A percentile compares a stretch with the other conserved stretches of the same genome.
Evolutionary conservation across 129 eudicot genomes (phyloP).

Genomic region (Centaurea solstitialis): DNA sequence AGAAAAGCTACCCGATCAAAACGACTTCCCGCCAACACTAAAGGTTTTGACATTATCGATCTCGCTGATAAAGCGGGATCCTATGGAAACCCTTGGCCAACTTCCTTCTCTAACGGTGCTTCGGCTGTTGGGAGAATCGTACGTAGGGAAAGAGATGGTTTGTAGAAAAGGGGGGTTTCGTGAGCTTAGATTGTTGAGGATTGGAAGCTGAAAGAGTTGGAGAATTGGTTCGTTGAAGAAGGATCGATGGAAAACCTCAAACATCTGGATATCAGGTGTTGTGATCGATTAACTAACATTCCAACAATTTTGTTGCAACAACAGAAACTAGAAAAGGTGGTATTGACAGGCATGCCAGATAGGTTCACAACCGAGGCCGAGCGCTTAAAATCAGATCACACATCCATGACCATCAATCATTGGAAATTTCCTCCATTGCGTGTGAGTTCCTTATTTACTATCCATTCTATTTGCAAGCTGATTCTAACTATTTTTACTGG

Average conservation of each 20-base stretch:
- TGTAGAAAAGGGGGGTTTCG: constrained; percentile 33
- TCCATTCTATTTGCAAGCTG: too few relatives aligned
- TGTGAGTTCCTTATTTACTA: too few relatives aligned
- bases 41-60: constrained; percentile 58
- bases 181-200: constrained; percentile 39
- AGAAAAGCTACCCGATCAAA: constrained; percentile 21
- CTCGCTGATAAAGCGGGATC: constrained; percentile 41
- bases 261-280: constrained; percentile 48
- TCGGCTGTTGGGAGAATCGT: constrained; percentile 54
- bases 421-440: not conserved
- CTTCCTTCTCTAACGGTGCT: constrained; percentile 44
- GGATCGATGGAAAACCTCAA: constrained; percentile 49
- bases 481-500: too few relatives aligned
- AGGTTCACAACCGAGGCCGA: constrained; percentile 18
- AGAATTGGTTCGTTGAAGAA: constrained; percentile 1
- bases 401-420: not conserved
- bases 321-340: constrained; percentile 33
- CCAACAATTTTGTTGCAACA: constrained; percentile 28
- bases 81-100: constrained; percentile 48
- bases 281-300: constrained; percentile 34
- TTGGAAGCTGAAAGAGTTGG: constrained; percentile 44
- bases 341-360: constrained; percentile 44
- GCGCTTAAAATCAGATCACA: not conserved
- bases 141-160: constrained; percentile 33
- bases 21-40: constrained; percentile 42